Conservation (phyloP, 192 early-diverging fungal species). For the Dissophora globulifera region DNA sequence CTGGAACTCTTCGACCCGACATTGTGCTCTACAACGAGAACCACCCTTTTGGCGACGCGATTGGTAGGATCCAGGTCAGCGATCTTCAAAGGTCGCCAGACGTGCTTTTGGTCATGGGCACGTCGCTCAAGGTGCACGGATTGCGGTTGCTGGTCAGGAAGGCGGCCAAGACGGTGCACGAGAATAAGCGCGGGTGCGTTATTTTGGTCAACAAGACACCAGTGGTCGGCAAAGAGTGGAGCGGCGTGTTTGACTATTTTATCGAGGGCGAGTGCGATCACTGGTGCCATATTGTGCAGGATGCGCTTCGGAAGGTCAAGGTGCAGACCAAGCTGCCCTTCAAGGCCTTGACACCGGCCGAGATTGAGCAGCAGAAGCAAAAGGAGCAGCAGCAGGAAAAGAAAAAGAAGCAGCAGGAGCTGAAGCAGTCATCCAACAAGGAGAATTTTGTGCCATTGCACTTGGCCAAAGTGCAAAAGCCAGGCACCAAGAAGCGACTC, state of each 20-base stretch:
- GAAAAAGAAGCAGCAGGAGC: constrained; percentile 24
- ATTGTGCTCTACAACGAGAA: constrained; percentile 97
- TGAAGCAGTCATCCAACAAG: constrained; percentile 35
- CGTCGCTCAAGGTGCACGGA: constrained; percentile 85
- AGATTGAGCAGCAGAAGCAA: constrained; percentile 25
- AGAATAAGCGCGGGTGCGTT: constrained; percentile 63
- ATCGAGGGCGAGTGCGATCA: constrained; percentile 77
- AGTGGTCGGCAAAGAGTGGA: constrained; percentile 77
- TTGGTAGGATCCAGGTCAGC: constrained; percentile 65
- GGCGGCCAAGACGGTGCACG: constrained; percentile 69
- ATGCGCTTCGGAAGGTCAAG: constrained; percentile 51
- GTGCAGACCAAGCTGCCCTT: constrained; percentile 45
- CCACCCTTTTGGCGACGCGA: constrained; percentile 77
- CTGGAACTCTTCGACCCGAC: constrained; percentile 88
- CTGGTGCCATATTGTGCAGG: constrained; percentile 59
- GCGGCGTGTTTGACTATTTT: constrained; percentile 81
- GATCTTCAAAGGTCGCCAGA: constrained; percentile 75
- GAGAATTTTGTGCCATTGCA: constrained; percentile 29
- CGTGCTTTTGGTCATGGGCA: constrained; percentile 89
- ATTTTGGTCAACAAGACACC: constrained; percentile 83
- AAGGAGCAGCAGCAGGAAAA: constrained; percentile 8
- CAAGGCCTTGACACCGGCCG: constrained; percentile 27
- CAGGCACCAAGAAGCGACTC: constrained; percentile 15
- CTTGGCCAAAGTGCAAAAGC: constrained; percentile 27
- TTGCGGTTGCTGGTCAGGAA: constrained; percentile 81